Evolutionary conservation across 2,329 filamentous ascomycete genomes (phyloP), one percentile per base, ranked within the genome.

Genomic region (Fusarium pininemorale): DNA sequence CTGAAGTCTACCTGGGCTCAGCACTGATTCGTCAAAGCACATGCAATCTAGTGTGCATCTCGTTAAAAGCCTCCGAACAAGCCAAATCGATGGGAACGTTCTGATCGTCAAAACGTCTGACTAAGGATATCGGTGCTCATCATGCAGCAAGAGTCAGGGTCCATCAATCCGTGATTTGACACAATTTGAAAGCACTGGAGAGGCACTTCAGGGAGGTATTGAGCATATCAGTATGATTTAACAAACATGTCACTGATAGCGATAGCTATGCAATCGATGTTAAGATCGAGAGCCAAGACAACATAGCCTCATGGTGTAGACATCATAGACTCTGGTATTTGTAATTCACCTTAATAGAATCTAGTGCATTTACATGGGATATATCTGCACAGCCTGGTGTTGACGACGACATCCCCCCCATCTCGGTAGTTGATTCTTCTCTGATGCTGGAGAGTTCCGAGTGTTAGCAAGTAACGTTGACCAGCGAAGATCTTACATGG

Each of bases 121-220:
- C 61, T 62, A 71, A 42, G 53, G n/a, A 32, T 28, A n/a, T 70
- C 14, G 42, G 44, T 44, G 45, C 56, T 41, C 47, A 67, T 41
- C 47, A 67, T 69, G 65, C 63, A 67, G 30, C 48, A 63, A 66
- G 66, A 70, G 60, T 71, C 48, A 61, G 68, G 66, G 68, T 66
- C 68, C 61, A 60, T 56, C 60, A 42, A 41, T 64, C 38, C 47
- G 26, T 32, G n/a, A 18, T 62, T 20, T 32, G 18, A 16, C 51
- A 59, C 24, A 50, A 70, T n/a, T 58, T 11, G 44, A 45, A 24
- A 70, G 30, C 38, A 45, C 26, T 48, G 26, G 59, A 69, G 39
- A 70, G n/a, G 50, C 22, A 38, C 58, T 58, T 26, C 28, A 7
- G 26, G 38, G 37, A 28, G 18, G 24, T 15, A 14, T 47, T 24